phyloP scores from a whole-genome alignment of 306 rosid species.

The Glycyrrhiza uralensis region DNA sequence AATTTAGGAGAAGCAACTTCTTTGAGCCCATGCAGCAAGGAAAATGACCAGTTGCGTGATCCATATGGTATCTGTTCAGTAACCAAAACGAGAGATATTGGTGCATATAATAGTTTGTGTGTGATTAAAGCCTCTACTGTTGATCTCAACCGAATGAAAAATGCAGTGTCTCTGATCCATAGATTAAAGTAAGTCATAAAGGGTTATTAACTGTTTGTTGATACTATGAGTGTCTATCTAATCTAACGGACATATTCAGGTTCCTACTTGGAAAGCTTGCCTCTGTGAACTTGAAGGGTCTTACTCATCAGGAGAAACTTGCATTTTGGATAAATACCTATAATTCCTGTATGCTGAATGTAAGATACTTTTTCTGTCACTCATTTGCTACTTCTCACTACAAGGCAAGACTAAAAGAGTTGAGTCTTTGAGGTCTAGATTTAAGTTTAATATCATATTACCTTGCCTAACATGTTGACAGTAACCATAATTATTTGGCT shows the following conservation, averaged over 20 bases:
- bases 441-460: conserved; percentile 1
- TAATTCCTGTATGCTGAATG: conserved; percentile 90
- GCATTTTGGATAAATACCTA: conserved; percentile 96
- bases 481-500: conserved; percentile 1
- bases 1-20: conserved; percentile 36
- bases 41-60: conserved; percentile 46
- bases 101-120: conserved; percentile 58
- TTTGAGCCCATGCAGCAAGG: conserved; percentile 33
- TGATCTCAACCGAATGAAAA: conserved; percentile 60
- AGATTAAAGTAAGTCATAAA: conserved; percentile 70
- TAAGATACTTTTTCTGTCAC: conserved; percentile 38
- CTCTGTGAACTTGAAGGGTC: conserved; percentile 71
- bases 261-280: conserved; percentile 69
- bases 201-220: not conserved
- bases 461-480: not conserved
- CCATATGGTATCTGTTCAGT: conserved; percentile 65
- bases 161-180: conserved; percentile 53
- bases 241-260: conserved; percentile 40
- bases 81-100: conserved; percentile 49
- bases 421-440: not conserved
- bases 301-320: conserved; percentile 88
- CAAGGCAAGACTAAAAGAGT: not conserved
- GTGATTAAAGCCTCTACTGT: conserved; percentile 57
- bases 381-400: not conserved
- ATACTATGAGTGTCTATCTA: not conserved